Conservation (phyloP, 805 yeast species). For the Ogataea henricii region DNA sequence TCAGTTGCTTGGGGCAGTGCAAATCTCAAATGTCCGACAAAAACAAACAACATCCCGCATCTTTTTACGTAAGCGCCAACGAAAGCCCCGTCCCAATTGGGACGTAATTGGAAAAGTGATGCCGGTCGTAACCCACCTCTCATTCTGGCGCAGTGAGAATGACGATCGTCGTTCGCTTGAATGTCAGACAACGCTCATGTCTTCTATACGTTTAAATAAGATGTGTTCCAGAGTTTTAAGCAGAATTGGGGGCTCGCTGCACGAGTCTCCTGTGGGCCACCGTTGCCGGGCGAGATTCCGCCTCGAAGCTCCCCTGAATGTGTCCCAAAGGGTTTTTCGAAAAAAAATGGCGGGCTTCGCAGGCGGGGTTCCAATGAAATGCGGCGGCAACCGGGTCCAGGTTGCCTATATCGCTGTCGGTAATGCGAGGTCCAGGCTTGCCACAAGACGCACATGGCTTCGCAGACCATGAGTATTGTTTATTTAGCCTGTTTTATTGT, state of each 20-base stretch:
- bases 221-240: no score
- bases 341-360: no score
- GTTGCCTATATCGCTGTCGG: neutral
- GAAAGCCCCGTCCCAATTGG: neutral
- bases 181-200: neutral
- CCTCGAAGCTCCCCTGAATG: no score
- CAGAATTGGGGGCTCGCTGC: no score
- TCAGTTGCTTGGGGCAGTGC: neutral
- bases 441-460: neutral
- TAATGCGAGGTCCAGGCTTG: neutral
- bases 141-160: neutral
- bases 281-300: no score
- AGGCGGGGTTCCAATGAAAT: neutral
- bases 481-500: constrained; percentile 4
- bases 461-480: neutral
- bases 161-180: neutral
- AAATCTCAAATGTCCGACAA: no score
- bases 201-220: neutral
- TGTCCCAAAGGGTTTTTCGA: no score
- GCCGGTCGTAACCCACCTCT: neutral
- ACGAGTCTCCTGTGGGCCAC: no score
- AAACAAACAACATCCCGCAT: no score
- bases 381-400: neutral
- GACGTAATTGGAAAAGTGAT: neutral
- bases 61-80: no score